phyloP scores from a whole-genome alignment of 2,329 filamentous ascomycete species.

The Apiospora rasikravindrae region DNA sequence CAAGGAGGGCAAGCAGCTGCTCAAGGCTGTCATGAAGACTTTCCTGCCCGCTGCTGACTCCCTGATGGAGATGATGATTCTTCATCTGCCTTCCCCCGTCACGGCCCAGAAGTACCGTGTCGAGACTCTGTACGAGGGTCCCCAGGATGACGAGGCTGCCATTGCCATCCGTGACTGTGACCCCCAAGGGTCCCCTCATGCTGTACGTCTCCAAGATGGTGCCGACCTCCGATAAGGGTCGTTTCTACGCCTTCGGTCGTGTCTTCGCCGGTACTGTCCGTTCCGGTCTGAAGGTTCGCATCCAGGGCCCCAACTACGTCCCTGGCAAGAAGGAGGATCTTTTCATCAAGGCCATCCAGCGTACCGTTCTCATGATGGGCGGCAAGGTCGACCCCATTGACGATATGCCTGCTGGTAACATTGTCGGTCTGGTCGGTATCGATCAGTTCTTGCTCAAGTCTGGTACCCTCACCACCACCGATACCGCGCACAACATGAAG shows the following conservation, averaged over 20 bases:
- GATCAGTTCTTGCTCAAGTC: slow-evolving; percentile 99
- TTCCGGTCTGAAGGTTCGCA: slow-evolving; percentile 99
- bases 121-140: slow-evolving; percentile 99
- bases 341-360: slow-evolving; percentile 99
- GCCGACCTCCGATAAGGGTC: slow-evolving; percentile 98
- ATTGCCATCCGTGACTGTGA: slow-evolving; percentile 99
- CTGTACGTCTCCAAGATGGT: slow-evolving; percentile 99
- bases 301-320: slow-evolving; percentile 98
- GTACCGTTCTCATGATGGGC: slow-evolving; percentile 99
- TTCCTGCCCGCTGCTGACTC: slow-evolving; percentile 98
- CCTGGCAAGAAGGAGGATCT: slow-evolving; percentile 99
- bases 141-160: slow-evolving; percentile 86
- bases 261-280: slow-evolving; percentile 98
- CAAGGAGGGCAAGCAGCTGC: slow-evolving; percentile 94
- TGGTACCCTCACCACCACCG: slow-evolving; percentile 96
- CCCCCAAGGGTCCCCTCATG: slow-evolving; percentile 97
- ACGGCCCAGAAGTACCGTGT: slow-evolving; percentile 97
- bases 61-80: slow-evolving; percentile 99
- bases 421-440: slow-evolving; percentile 98
- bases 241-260: slow-evolving; percentile 99
- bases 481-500: slow-evolving; percentile 99
- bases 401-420: slow-evolving; percentile 99
- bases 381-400: slow-evolving; percentile 98
- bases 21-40: slow-evolving; percentile 98
- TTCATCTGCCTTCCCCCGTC: slow-evolving; percentile 94